These are phyloP conservation scores for Lagerstroemia speciosa DNA, from an alignment of 345 rosid genomes.

Conservation along the genomic window DNA sequence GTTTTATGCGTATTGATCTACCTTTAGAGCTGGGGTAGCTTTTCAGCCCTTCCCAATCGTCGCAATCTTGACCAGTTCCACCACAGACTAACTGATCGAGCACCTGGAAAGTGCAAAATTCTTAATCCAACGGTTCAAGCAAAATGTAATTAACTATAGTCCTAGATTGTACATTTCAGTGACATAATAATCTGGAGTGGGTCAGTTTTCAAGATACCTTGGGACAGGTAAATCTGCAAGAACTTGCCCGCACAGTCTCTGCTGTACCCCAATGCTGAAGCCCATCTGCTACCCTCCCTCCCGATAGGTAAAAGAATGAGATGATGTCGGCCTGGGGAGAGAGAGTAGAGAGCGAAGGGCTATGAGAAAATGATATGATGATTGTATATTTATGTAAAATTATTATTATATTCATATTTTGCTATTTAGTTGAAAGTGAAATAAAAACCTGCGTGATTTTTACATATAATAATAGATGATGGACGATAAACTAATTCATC, in stretches of 20 bases:
- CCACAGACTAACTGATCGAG: conserved; percentile 89
- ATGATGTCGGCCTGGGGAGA: too few relatives aligned
- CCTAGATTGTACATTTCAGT: not conserved
- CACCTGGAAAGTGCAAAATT: conserved; percentile 51
- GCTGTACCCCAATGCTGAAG: conserved; percentile 83
- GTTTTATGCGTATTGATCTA: conserved; percentile 10
- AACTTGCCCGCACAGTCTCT: conserved; percentile 90
- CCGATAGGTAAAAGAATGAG: too few relatives aligned
- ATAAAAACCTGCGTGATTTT: too few relatives aligned
- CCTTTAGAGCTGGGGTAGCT: conserved; percentile 80
- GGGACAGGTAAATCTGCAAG: conserved; percentile 59
- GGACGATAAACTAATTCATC: too few relatives aligned
- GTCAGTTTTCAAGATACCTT: conserved; percentile 70
- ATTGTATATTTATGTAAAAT: too few relatives aligned
- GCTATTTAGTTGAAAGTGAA: too few relatives aligned
- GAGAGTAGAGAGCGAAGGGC: too few relatives aligned
- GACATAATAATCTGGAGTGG: conserved; percentile 62
- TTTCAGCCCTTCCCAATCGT: conserved; percentile 73
- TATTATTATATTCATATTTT: too few relatives aligned
- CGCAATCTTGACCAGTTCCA: conserved; percentile 77
- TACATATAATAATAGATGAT: too few relatives aligned
- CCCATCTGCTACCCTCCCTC: too few relatives aligned
- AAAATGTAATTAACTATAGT: not conserved
- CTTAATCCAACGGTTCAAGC: not conserved
- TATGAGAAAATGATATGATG: too few relatives aligned